Evolutionary conservation across 192 early-diverging fungal genomes (phyloP), one percentile per base, ranked within the genome.

Genomic region (Rhizoclosmatium globosum): DNA sequence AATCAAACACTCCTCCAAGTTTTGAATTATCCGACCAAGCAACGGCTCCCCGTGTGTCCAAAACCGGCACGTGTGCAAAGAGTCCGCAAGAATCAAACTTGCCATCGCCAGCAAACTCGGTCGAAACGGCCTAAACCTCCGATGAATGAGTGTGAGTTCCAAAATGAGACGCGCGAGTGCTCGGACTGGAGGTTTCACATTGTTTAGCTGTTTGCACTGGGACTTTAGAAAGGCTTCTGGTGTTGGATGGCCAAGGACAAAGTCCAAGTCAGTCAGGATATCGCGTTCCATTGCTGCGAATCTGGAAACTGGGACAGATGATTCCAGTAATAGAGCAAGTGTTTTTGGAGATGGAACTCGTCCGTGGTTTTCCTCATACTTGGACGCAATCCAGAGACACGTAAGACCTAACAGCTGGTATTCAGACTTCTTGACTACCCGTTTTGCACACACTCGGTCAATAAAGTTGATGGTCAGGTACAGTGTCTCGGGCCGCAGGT

Each of bases 361-460:
- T n/a, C 89, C 89, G 81, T 91, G 90, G 69, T 87, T 89, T 74
- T 91, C 90, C 62, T 91, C 89, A 78, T 84, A 88, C 75, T 91
- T 91, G 11, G 87, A 82, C 4, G 89, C 89, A 50, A 88, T 70
- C 89, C 88, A 91, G 2, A 91, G 82, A 44, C 81, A 71, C 3
- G 90, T 87, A 13, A 91, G 65, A n/a, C 90, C 90, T 21, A 91
- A 59, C 39, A 91, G 83, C 65, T 89, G 89, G 64, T 82, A 91
- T 57, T 87, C 72, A 2, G 47, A 19, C 66, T 73, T 50, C 3
- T 57, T 50, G 61, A 91, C 62, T n/a, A 69, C 23, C 19, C 82
- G 71, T 42, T 56, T 64, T 4, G 87, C 80, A 69, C 79, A 81
- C 38, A 86, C 78, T 53, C 90, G 85, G 79, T 91, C 90, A 43